Evolutionary conservation across 2,329 filamentous ascomycete species (phyloP).

Genomic region (Coleophoma eucalyptorum): DNA sequence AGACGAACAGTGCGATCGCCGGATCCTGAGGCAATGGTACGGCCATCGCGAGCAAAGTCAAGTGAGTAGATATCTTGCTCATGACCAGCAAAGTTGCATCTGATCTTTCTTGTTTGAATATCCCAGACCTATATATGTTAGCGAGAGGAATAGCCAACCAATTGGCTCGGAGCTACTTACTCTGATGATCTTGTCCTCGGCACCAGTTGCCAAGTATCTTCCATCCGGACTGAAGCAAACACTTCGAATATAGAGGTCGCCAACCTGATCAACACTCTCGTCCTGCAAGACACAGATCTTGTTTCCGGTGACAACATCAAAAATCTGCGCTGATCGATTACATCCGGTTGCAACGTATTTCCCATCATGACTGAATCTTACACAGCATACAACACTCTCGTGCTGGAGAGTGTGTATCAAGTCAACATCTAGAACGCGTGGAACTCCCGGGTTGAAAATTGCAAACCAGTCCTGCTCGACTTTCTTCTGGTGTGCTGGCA

Average conservation of each 20-base stretch:
- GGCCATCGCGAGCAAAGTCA: slow-evolving; percentile 90
- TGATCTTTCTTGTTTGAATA: slow-evolving; percentile 77
- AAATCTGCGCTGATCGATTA: slow-evolving; percentile 99
- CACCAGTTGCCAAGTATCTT: slow-evolving; percentile 88
- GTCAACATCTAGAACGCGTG: slow-evolving; percentile 87
- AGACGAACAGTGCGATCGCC: slow-evolving; percentile 92
- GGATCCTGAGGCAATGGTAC: slow-evolving; percentile 91
- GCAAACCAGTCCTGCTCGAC: slow-evolving; percentile 92
- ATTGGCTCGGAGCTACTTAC: slow-evolving; percentile 48
- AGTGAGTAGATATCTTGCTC: slow-evolving; percentile 98
- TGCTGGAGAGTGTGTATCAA: slow-evolving; percentile 90
- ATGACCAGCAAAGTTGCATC: slow-evolving; percentile 91
- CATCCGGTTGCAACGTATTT: slow-evolving; percentile 96
- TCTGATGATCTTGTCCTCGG: slow-evolving; percentile 95
- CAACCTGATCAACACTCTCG: slow-evolving; percentile 78
- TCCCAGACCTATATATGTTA: slow-evolving; percentile 75
- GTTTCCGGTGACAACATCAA: slow-evolving; percentile 82
- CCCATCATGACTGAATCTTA: slow-evolving; percentile 92
- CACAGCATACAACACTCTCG: slow-evolving; percentile 96
- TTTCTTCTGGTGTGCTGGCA: slow-evolving; percentile 85
- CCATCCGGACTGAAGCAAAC: slow-evolving; percentile 99
- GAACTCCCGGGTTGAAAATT: slow-evolving; percentile 91
- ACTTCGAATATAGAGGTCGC: slow-evolving; percentile 94
- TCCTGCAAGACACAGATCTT: slow-evolving; percentile 91
- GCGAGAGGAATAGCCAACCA: slow-evolving; percentile 8